These are phyloP conservation scores for Gleditsia sinensis DNA, from an alignment of 306 rosid species.

Conservation along the genomic window DNA sequence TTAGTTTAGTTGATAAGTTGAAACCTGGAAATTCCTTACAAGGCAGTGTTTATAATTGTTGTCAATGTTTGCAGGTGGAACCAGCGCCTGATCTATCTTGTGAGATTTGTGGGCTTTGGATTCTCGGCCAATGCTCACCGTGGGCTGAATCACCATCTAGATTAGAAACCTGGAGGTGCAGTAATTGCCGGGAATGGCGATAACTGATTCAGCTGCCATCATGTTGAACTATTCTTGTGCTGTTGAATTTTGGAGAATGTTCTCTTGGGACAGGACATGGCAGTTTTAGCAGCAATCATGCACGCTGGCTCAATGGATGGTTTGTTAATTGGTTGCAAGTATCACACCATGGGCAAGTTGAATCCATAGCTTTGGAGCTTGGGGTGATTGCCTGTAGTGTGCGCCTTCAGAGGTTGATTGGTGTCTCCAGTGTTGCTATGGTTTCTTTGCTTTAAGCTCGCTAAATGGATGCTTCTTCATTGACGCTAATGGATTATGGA, in stretches of 20 bases:
- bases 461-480: slow-evolving; percentile 17
- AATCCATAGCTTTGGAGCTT: slow-evolving; percentile 5
- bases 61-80: slow-evolving; percentile 53
- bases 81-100: slow-evolving; percentile 82
- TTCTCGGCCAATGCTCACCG: slow-evolving; percentile 74
- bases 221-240: not conserved
- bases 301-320: not conserved
- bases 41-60: slow-evolving; percentile 41
- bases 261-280: slow-evolving; percentile 18
- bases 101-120: slow-evolving; percentile 61
- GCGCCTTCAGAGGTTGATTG: slow-evolving; percentile 22
- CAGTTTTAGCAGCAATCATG: not conserved
- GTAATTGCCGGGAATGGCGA: slow-evolving; percentile 77
- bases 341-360: slow-evolving; percentile 19
- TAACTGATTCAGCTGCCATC: slow-evolving; percentile 34
- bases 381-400: slow-evolving; percentile 4
- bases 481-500: not conserved
- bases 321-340: slow-evolving; percentile 16
- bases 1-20: slow-evolving; percentile 25
- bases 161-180: slow-evolving; percentile 68
- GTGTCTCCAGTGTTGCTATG: not conserved
- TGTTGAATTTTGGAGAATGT: slow-evolving; percentile 18
- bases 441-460: not conserved
- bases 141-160: slow-evolving; percentile 52
- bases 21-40: slow-evolving; percentile 37